These are phyloP conservation scores for Petasospora rhodanensis DNA, from an alignment of 1,139 yeast genomes.

Conservation along the genomic window DNA sequence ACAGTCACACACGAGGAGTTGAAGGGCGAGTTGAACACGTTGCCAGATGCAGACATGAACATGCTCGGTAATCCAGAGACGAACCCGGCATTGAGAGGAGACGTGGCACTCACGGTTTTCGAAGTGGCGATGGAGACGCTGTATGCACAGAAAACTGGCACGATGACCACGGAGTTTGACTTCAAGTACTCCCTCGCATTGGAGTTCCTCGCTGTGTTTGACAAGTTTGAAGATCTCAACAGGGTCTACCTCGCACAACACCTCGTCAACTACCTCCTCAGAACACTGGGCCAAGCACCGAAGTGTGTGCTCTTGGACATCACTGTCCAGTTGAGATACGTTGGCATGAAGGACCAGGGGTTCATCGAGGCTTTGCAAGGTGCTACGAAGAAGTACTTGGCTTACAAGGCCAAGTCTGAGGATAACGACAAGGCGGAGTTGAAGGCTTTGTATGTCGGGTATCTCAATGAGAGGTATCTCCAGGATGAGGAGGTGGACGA, in stretches of 20 bases:
- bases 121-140: constrained; percentile 65
- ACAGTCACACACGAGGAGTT: constrained; percentile 44
- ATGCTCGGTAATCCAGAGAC: constrained; percentile 82
- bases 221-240: constrained; percentile 63
- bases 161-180: constrained; percentile 26
- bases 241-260: constrained; percentile 65
- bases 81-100: constrained; percentile 89
- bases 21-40: constrained; percentile 58
- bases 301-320: constrained; percentile 52
- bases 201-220: constrained; percentile 53
- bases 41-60: constrained; percentile 86
- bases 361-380: constrained; percentile 62
- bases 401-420: constrained; percentile 46
- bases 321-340: constrained; percentile 62
- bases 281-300: constrained; percentile 22
- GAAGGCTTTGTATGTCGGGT: constrained; percentile 37
- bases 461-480: constrained; percentile 33
- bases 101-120: constrained; percentile 76
- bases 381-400: constrained; percentile 66
- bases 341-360: constrained; percentile 32
- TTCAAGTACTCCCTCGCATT: constrained; percentile 42
- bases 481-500: constrained; percentile 27
- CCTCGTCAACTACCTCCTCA: constrained; percentile 47
- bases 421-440: constrained; percentile 37
- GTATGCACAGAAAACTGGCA: constrained; percentile 31